Base-by-base conservation (phyloP, 2,329 filamentous ascomycete genomes). In the Exophiala phaeomuriformis region DNA sequence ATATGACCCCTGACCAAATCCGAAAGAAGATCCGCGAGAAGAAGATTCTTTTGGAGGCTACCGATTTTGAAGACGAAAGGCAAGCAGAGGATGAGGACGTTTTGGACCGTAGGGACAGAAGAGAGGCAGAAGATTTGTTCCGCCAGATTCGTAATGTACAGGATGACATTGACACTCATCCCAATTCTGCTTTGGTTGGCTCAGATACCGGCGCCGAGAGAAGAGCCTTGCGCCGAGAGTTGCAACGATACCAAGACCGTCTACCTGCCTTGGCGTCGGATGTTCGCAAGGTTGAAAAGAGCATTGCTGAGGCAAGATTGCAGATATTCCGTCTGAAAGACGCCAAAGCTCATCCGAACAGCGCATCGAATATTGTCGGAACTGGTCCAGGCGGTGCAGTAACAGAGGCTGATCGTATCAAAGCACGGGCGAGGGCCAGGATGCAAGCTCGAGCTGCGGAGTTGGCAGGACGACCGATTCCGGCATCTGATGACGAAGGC, bases 401-500 rank as follows among this genome's bases (percentile, higher is more conserved):
- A 40, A 98, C 93, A 0, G 93, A 98, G 71, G 86, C 89, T 2
- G 93, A 98, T 71, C 83, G 91, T 50, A 81, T 97, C 61, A 97
- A 96, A 75, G 93, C 93, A 35, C 83, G 90, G 62, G 91, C 93
- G 32, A 95, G 90, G 72, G 91, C 91, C 37, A 95, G 96, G 83
- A 98, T 98, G 93, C 91, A 97, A 72, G 90, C 95, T 65, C 86
- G 93, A 55, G 90, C 93, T 62, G 93, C 93, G 52, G 91, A 93
- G 12, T 74, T 98, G 59, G 89, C 90, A 27, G 93, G 93, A 53
- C 89, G 85, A 69, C 90, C 90, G 66, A 74, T 85, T 41, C 76
- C 83, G 44, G 83, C 88, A 36, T 75, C 74, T 43, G 80, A 84
- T 56, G 88, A 94, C 60, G 85, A 90, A 59, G 78, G 80, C 29